These are phyloP conservation scores for Rosa rugosa DNA, from an alignment of 306 rosid genomes.

Conservation along the genomic window DNA sequence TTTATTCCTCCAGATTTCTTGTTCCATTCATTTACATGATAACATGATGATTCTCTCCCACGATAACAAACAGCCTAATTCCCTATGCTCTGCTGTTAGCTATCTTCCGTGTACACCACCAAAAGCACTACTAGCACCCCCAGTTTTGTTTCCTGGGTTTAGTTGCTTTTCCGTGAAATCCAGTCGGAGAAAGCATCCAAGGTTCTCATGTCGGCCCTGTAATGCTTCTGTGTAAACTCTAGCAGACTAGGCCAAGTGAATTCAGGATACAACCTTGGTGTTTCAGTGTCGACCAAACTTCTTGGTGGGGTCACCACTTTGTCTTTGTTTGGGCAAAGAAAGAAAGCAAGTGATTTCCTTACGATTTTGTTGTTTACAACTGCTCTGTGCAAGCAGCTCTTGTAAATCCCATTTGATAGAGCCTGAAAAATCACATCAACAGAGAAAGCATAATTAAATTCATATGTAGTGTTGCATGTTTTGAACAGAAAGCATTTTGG, in stretches of 20 bases:
- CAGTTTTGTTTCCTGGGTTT: slow-evolving; percentile 25
- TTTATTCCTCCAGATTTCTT: slow-evolving; percentile 8
- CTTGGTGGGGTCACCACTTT: slow-evolving; percentile 61
- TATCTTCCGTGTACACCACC: slow-evolving; percentile 31
- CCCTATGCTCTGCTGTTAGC: neutral
- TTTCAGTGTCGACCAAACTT: slow-evolving; percentile 38
- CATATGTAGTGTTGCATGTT: neutral
- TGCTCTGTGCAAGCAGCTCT: slow-evolving; percentile 92
- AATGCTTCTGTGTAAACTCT: slow-evolving; percentile 71
- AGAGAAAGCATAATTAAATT: neutral
- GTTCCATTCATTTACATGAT: slow-evolving; percentile 16
- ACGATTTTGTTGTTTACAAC: slow-evolving; percentile 56
- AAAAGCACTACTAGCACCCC: slow-evolving; percentile 10
- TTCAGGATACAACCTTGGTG: slow-evolving; percentile 62
- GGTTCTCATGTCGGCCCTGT: slow-evolving; percentile 67
- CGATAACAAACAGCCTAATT: slow-evolving; percentile 9
- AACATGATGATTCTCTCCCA: slow-evolving; percentile 5
- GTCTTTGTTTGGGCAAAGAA: slow-evolving; percentile 62
- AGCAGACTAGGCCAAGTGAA: slow-evolving; percentile 69
- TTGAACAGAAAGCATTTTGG: neutral
- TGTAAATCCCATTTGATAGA: slow-evolving; percentile 77
- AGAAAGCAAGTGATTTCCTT: slow-evolving; percentile 85
- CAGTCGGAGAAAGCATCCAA: slow-evolving; percentile 65
- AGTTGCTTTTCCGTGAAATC: slow-evolving; percentile 37
- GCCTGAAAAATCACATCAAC: slow-evolving; percentile 50